Evolutionary conservation across 306 rosid species (phyloP), one percentile per base, ranked within the genome.

Genomic region (Casuarina glauca): DNA sequence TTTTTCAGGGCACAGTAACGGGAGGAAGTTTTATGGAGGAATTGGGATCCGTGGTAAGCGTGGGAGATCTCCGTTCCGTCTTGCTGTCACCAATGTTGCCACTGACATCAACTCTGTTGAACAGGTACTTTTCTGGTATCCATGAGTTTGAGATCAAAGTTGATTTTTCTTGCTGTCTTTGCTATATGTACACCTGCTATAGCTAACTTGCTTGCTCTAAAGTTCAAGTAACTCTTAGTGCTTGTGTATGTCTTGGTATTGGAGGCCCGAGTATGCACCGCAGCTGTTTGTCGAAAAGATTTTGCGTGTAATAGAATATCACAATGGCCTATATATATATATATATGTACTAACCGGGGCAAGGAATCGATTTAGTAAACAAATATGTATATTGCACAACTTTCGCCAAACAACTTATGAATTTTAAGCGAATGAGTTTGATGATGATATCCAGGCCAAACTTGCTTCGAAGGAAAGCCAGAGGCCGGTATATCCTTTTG

Each of bases 401-500:
- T 72, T 35, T 72, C 4, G 8, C 12, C 12, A 43, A 72, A 5
- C 36, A 51, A 6, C 6, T 11, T 51, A 15, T 51, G 50, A 58
- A 73, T 32, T 74, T 60, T 13, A 16, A 72, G 53, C 9, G 19
- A 17, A 60, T 79, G 46, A 72, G 43, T 43, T 54, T 60, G 70
- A 70, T 82, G 42, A 60, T 79, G n/a, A 42, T 80, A 71, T 82
- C 62, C 90, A 89, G 94, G 84, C 87, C 52, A 89, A 86, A 73
- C 61, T 80, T 73, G 79, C 77, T 39, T 82, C 85, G 2, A 82
- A 75, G 73, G 89, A 94, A 60, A 92, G 87, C 87, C 91, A 87
- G 85, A 90, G 98, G 77, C 97, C 98, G 0, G 98, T 94, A 68
- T 94, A 92, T 81, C 98, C 98, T 1, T 94, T 94, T 81, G 74